Base-by-base conservation (phyloP, 73 alveolate species). In the Effrenium voratum region DNA sequence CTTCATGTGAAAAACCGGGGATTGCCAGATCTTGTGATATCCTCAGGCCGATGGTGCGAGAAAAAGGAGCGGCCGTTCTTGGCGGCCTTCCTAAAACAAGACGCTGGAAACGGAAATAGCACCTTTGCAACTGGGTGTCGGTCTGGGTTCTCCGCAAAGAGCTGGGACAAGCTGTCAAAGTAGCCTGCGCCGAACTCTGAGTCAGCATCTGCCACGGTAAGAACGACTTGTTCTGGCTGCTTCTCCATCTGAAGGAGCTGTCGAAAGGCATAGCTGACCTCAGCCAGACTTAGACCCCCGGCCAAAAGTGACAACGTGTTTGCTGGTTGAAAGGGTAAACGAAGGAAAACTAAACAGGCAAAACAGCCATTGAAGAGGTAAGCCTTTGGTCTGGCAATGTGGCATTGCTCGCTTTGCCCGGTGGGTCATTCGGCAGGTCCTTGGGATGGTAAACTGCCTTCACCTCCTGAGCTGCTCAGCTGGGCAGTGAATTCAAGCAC, bases 331-430 rank as follows among this genome's bases (percentile, higher is more conserved):
- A n/a, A n/a, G n/a, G n/a, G n/a, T n/a, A n/a, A n/a, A n/a, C n/a
- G n/a, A n/a, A n/a, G n/a, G n/a, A n/a, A n/a, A n/a, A n/a, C n/a
- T n/a, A n/a, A n/a, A n/a, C n/a, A n/a, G n/a, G n/a, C n/a, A n/a
- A n/a, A n/a, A n/a, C n/a, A n/a, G n/a, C n/a, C n/a, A n/a, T n/a
- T 55, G 13, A 55, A 55, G 24, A 55, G 70, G 32, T 24, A 13
- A 55, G 13, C n/a, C n/a, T n/a, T n/a, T n/a, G n/a, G n/a, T n/a
- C n/a, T n/a, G n/a, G n/a, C n/a, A n/a, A n/a, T n/a, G 88, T 59
- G 34, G 70, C 98, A 16, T 91, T 91, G 98, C 98, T 91, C n/a
- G 98, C 98, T 38, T 91, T 91, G 90, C 98, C 98, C 5, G 98
- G 98, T 16, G 98, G 98, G 22, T 91, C 98, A n/a, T 66, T 91